Evolutionary conservation across 176 grass and related monocot species (phyloP).

Genomic region (sorghum (Sorghum bicolor)): Sorghum_bicolor_NCBIv3 NC_012870.2:10611501-10612000

Average conservation of each 20-base stretch:
- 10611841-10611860: neutral
- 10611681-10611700: neutral
- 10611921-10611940: neutral
- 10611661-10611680: neutral
- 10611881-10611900: too few relatives aligned
- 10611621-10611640: too few relatives aligned
- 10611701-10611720: too few relatives aligned
- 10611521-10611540: neutral
- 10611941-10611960: neutral
- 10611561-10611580: neutral
- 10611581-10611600: neutral
- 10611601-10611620: too few relatives aligned
- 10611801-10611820: neutral
- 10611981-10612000: too few relatives aligned
- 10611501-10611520: neutral
- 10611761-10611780: too few relatives aligned
- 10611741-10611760: too few relatives aligned
- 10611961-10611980: too few relatives aligned
- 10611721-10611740: too few relatives aligned
- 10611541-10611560: neutral
- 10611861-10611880: neutral
- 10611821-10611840: too few relatives aligned
- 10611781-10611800: too few relatives aligned
- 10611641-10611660: neutral
- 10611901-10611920: too few relatives aligned